Conservation (phyloP, 441 rosid genomes). For the Gossypium trilobum region DNA sequence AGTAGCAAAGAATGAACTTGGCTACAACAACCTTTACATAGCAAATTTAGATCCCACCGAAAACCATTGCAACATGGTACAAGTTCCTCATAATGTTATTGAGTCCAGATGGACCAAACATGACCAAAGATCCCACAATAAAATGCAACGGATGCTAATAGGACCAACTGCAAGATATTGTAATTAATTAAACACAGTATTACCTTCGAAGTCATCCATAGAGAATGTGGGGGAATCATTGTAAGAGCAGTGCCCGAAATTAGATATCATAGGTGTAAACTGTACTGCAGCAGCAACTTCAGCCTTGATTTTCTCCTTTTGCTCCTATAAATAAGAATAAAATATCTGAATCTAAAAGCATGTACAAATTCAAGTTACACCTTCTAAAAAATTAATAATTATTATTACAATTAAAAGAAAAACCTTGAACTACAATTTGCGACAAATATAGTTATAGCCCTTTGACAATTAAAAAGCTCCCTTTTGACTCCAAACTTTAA, state of each 20-base stretch:
- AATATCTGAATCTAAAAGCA: slow-evolving; percentile 19
- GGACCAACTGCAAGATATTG: background rate
- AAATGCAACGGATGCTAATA: background rate
- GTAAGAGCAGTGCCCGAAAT: slow-evolving; percentile 32
- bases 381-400: background rate
- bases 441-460: background rate
- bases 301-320: slow-evolving; percentile 63
- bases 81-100: background rate
- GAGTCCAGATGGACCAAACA: background rate
- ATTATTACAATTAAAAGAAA: background rate
- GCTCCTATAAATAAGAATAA: slow-evolving; percentile 42
- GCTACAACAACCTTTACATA: background rate
- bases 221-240: slow-evolving; percentile 48
- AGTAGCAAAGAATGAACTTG: background rate
- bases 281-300: slow-evolving; percentile 44
- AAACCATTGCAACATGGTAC: background rate
- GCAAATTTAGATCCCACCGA: background rate
- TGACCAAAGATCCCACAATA: background rate
- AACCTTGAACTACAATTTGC: background rate
- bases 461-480: background rate
- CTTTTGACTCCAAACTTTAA: background rate
- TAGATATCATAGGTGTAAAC: slow-evolving; percentile 34
- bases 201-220: slow-evolving; percentile 88
- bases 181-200: background rate
- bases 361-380: background rate